Evolutionary conservation across 2,329 filamentous ascomycete genomes (phyloP).

Genomic region (Fusarium napiforme): DNA sequence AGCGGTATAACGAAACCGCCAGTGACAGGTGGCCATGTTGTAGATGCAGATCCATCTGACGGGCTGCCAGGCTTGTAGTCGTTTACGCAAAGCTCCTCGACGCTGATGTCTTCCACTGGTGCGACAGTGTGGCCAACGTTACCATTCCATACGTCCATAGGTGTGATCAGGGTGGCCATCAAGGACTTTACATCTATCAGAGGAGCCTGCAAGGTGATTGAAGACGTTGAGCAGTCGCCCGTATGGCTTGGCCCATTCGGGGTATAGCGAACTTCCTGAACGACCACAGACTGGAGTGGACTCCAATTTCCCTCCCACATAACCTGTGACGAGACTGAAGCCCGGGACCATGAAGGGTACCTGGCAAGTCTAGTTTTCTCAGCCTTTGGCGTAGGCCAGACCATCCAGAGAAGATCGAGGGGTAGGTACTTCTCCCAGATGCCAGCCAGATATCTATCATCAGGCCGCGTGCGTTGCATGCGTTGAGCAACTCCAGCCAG

Average conservation of each 20-base stretch:
- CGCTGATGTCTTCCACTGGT: neutral
- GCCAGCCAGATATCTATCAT: neutral
- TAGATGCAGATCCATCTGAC: accelerated
- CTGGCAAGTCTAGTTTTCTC: neutral
- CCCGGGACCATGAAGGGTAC: neutral
- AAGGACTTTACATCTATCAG: accelerated
- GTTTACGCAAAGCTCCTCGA: neutral
- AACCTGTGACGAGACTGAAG: accelerated
- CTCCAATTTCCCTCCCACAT: neutral
- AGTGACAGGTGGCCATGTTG: accelerated
- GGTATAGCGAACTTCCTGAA: neutral
- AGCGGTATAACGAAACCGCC: neutral
- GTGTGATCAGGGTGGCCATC: neutral
- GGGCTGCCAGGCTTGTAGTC: neutral
- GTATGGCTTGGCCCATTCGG: neutral
- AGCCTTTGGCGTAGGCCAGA: neutral
- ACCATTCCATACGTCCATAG: neutral
- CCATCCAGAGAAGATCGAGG: neutral
- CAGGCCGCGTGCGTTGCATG: accelerated
- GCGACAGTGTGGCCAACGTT: accelerated
- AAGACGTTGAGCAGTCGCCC: neutral
- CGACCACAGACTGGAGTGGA: neutral
- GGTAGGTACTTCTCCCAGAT: neutral
- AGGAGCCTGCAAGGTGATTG: accelerated
- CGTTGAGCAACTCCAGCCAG: neutral